Evolutionary conservation across 345 rosid genomes (phyloP), one percentile per base, ranked within the genome.

Genomic region (Odontarrhena argentea): DNA sequence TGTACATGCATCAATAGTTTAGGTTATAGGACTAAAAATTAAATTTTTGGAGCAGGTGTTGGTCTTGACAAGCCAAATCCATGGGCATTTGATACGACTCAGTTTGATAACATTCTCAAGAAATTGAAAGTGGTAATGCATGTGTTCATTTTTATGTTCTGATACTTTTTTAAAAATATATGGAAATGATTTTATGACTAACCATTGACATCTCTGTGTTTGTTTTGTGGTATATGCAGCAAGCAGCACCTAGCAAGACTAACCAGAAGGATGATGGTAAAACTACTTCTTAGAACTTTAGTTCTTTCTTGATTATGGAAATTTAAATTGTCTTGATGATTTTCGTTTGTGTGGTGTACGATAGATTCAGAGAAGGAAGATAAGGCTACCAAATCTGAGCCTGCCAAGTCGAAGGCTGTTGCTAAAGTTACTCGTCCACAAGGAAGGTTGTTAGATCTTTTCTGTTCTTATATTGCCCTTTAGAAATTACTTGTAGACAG

Each of bases 31-130:
- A 5, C 7, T 73, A 7, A 41, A 50, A 4, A 1, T 10, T 41
- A 36, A 0, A 37, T 38, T 30, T 55, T 55, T 50, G 26, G 77
- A 61, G 66, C 78, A 88, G 99, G 99, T 56, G 82, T 94, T 77
- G 97, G 99, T 10, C 13, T 83, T 14, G 96, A 91, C 60, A 94
- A 94, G 86, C 95, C 89, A 2, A 94, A 88, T 60, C 83, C 82
- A 2, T 94, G 97, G 99, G 97, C 99, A 7, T 94, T 94, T 34
- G 97, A 94, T 80, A 84, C 97, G 2, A 79, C 96, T 10, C 99
- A 91, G 67, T 94, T 94, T 46, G 97, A 94, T 82, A 84, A 82
- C 73, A 91, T 94, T 66, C 95, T 94, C 59, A 87, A 88, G 77
- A 82, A 91, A 81, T 68, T 94, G 82, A 91, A 84, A 87, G 99